Conservation (phyloP, 768 basidiomycete species). For the Collybia sp. region DNA sequence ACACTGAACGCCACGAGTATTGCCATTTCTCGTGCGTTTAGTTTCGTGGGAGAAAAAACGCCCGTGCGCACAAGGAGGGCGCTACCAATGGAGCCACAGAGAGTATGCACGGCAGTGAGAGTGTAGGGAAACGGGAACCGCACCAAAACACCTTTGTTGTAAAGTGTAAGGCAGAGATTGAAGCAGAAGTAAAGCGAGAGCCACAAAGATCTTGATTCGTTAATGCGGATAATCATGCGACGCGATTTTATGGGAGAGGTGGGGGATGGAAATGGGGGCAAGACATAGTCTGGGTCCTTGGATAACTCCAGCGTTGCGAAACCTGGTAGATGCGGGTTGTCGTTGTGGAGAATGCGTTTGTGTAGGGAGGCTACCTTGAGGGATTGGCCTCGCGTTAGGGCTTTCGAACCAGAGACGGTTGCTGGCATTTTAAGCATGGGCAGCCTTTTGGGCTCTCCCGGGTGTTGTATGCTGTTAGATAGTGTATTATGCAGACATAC, state of each 20-base stretch:
- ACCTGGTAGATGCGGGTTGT: background rate
- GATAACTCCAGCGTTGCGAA: background rate
- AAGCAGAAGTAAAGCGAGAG: constrained; percentile 81
- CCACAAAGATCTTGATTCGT: background rate
- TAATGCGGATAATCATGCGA: background rate
- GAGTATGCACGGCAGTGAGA: constrained; percentile 86
- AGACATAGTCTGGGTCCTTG: background rate
- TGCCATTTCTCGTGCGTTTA: constrained; percentile 51
- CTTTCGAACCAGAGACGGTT: no score
- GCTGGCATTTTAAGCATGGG: no score
- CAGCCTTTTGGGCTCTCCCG: no score
- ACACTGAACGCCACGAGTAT: constrained; percentile 79
- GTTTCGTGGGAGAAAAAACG: constrained; percentile 11
- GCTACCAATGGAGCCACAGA: constrained; percentile 84
- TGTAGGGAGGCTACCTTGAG: background rate
- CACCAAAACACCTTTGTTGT: constrained; percentile 91
- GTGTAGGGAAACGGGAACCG: constrained; percentile 96
- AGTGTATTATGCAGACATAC: no score
- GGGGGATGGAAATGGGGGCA: background rate
- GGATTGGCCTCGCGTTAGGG: no score
- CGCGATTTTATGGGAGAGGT: background rate
- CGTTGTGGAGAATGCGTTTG: background rate
- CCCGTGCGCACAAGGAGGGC: constrained; percentile 46
- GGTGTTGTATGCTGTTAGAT: no score
- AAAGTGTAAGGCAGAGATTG: constrained; percentile 90